Conservation (phyloP, 2,329 filamentous ascomycete species). For the Trichoderma afroharzianum region DNA sequence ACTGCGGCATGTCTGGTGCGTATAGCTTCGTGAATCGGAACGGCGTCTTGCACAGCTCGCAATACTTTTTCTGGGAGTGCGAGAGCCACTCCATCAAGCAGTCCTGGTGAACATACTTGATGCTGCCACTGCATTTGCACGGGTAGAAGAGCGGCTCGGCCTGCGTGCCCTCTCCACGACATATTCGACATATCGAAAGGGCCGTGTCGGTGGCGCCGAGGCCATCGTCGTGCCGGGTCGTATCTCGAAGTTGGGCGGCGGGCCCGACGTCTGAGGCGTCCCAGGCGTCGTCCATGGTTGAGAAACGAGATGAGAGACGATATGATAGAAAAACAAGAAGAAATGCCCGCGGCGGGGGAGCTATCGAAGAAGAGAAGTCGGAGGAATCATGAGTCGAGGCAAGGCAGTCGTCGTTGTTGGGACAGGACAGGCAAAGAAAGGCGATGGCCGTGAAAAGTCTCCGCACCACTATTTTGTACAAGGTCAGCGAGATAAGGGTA, state of each 20-base stretch:
- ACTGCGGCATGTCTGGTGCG: slow-evolving; percentile 85
- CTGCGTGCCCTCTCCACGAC: slow-evolving; percentile 77
- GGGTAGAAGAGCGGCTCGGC: slow-evolving; percentile 92
- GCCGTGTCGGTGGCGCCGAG: slow-evolving; percentile 26
- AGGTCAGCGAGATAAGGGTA: neutral
- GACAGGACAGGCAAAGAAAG: neutral
- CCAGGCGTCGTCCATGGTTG: slow-evolving; percentile 12
- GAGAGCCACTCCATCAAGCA: slow-evolving; percentile 99
- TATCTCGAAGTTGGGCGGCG: slow-evolving; percentile 18
- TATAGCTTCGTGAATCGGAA: slow-evolving; percentile 99
- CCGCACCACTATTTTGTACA: neutral
- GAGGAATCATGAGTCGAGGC: slow-evolving; percentile 21
- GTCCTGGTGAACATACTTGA: slow-evolving; percentile 97
- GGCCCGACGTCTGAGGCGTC: slow-evolving; percentile 12
- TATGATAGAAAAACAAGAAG: neutral
- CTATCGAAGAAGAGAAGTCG: slow-evolving; percentile 7
- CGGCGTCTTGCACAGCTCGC: slow-evolving; percentile 97
- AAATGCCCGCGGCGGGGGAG: slow-evolving; percentile 10
- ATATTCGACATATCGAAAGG: slow-evolving; percentile 92
- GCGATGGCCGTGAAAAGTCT: neutral
- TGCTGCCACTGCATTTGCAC: slow-evolving; percentile 98
- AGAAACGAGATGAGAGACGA: neutral
- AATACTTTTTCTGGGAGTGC: slow-evolving; percentile 99
- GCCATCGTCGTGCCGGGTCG: neutral
- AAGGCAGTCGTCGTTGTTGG: neutral